A percentile compares a stretch with the other conserved stretches of the same genome.
phyloP scores from a whole-genome alignment of 1,139 yeast species.

The Yarrowia galli region DNA sequence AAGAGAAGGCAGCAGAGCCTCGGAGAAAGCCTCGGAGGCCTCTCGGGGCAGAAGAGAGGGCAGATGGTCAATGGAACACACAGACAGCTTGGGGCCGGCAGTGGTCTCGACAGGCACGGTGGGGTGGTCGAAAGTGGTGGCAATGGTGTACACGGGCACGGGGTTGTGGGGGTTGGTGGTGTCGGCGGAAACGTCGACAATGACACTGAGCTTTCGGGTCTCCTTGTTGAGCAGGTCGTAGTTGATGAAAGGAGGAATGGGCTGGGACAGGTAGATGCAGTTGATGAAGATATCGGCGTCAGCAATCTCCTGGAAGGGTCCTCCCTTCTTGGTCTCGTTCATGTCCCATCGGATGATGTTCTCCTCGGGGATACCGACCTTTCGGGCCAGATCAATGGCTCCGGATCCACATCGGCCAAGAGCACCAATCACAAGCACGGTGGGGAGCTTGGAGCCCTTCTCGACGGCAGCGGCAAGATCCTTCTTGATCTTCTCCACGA shows the following conservation, averaged over 20 bases:
- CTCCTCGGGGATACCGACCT: constrained; percentile 86
- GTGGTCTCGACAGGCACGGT: constrained; percentile 82
- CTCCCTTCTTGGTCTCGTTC: constrained; percentile 95
- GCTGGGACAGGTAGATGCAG: constrained; percentile 92
- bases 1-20: constrained; percentile 86
- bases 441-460: constrained; percentile 74
- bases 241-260: constrained; percentile 91
- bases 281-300: constrained; percentile 87
- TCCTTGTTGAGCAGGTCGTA: constrained; percentile 67
- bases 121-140: constrained; percentile 90
- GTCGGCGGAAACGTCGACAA: constrained; percentile 98
- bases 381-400: constrained; percentile 81
- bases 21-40: constrained; percentile 88
- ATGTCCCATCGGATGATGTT: constrained; percentile 94
- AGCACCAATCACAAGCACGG: constrained; percentile 91
- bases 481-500: constrained; percentile 72
- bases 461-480: constrained; percentile 66
- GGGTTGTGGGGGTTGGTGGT: constrained; percentile 99
- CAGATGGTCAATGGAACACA: constrained; percentile 94
- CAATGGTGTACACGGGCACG: constrained; percentile 86
- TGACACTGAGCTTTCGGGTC: constrained; percentile 80
- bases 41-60: constrained; percentile 97
- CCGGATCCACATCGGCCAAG: constrained; percentile 99
- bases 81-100: constrained; percentile 78
- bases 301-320: constrained; percentile 93